A percentile compares a stretch with the other conserved stretches of the same genome.
These are phyloP conservation scores for Bertia moriformis DNA, from an alignment of 2,329 filamentous ascomycete genomes.

Conservation along the genomic window DNA sequence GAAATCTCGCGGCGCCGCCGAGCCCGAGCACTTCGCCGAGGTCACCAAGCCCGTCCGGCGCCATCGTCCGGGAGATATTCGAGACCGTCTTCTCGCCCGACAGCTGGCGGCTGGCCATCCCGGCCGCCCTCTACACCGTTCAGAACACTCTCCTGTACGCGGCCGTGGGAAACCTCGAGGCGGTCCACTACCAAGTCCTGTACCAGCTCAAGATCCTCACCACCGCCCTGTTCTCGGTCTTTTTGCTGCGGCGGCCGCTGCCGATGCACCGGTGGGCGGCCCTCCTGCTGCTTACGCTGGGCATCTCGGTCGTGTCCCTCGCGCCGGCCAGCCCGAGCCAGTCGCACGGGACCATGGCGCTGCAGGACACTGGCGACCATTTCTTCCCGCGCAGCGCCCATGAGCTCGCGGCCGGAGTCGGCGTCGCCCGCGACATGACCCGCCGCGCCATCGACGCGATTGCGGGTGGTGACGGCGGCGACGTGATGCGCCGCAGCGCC, in stretches of 20 bases:
- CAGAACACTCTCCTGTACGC: slow-evolving; percentile 92
- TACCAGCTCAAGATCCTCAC: slow-evolving; percentile 92
- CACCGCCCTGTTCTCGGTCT: slow-evolving; percentile 73
- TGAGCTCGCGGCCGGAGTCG: slow-evolving; percentile 42
- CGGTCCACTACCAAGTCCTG: slow-evolving; percentile 82
- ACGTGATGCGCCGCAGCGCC: slow-evolving; percentile 53
- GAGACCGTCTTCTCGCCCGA: slow-evolving; percentile 74
- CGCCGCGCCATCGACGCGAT: slow-evolving; percentile 26
- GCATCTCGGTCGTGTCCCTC: slow-evolving; percentile 74
- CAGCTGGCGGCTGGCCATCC: slow-evolving; percentile 87
- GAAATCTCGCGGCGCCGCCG: slow-evolving; percentile 1
- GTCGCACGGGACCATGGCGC: slow-evolving; percentile 39
- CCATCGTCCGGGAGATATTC: slow-evolving; percentile 67
- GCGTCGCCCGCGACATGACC: slow-evolving; percentile 33
- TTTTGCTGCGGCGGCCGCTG: slow-evolving; percentile 58
- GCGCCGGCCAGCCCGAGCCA: slow-evolving; percentile 43
- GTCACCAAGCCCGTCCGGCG: slow-evolving; percentile 65
- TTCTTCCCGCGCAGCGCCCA: slow-evolving; percentile 70
- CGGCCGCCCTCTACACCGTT: slow-evolving; percentile 74
- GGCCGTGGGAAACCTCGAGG: slow-evolving; percentile 77
- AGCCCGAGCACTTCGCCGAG: slow-evolving; percentile 64
- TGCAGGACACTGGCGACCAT: slow-evolving; percentile 48
- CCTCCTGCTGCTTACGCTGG: slow-evolving; percentile 63
- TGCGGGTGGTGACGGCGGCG: slow-evolving; percentile 12
- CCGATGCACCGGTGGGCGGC: slow-evolving; percentile 66